Evolutionary conservation across 208 protist genomes (phyloP), one percentile per base, ranked within the genome.

Genomic region (Blastocrithidia nonstop): DNA sequence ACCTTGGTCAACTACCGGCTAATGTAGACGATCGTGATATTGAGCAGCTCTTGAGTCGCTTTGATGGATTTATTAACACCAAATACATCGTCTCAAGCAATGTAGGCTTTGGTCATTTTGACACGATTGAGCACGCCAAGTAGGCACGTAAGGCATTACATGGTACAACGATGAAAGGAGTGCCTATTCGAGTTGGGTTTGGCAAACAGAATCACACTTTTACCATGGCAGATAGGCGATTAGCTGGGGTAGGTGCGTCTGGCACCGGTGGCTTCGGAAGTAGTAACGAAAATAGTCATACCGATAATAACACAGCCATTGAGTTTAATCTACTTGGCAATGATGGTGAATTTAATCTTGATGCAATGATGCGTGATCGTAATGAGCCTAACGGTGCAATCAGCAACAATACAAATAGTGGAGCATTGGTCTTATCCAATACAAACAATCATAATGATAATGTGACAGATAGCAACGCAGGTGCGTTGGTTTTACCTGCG

Each of bases 21-120:
- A 65, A 88, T 48, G 50, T 68, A 38, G 69, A 56, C 24, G 60
- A 79, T 24, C 53, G 62, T 19, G 77, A 88, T 35, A 28, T 92
- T n/a, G 71, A 83, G 24, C 47, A 70, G 23, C 55, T 88, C 21
- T 81, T 86, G 46, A 45, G 50, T 11, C 63, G 66, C 0, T 88
- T 79, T 50, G 75, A 87, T 41, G 82, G 82, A n/a, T 88, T 84
- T 59, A 88, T 92, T 57, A 80, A 70, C 61, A 61, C 47, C 45
- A 79, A 81, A 45, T 82, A 80, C 38, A 67, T 88, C 23, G 37
- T 50, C 13, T 50, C 45, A 8, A 84, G 58, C 26, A 58, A 58
- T 32, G 87, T 92, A 51, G 82, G 54, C 33, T 92, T 92, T 54
- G 82, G 77, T 3, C 77, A 92, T 52, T 92, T 82, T 54, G 73